Evolutionary conservation across 2,329 filamentous ascomycete species (phyloP).

Genomic region (Aspergillus sergii): DNA sequence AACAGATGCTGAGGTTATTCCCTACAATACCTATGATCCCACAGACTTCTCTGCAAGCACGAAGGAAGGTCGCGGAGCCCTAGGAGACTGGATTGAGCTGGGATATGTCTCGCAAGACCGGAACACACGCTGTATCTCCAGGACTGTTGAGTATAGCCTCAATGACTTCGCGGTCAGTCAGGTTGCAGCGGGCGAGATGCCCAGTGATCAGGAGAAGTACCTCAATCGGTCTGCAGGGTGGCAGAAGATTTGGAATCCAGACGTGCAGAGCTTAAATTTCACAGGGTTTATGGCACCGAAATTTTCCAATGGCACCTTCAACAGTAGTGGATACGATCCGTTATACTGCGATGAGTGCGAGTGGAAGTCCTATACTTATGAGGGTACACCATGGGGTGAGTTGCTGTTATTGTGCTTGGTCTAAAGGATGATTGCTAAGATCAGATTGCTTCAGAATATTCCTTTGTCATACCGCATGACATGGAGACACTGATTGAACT

Average conservation of each 20-base stretch:
- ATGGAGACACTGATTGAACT: slow-evolving; percentile 56
- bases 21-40: slow-evolving; percentile 61
- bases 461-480: slow-evolving; percentile 70
- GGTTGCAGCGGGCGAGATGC: slow-evolving; percentile 53
- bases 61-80: slow-evolving; percentile 68
- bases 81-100: slow-evolving; percentile 67
- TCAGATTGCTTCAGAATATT: slow-evolving; percentile 50
- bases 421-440: not conserved
- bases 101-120: slow-evolving; percentile 66
- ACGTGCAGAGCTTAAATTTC: slow-evolving; percentile 61
- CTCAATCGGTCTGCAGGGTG: slow-evolving; percentile 67
- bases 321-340: slow-evolving; percentile 48
- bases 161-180: slow-evolving; percentile 66
- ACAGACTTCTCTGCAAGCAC: slow-evolving; percentile 60
- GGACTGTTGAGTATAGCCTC: slow-evolving; percentile 68
- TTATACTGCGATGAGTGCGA: slow-evolving; percentile 66
- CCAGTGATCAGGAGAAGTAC: slow-evolving; percentile 55
- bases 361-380: slow-evolving; percentile 64
- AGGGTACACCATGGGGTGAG: slow-evolving; percentile 60
- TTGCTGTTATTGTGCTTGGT: not conserved
- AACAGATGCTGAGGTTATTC: slow-evolving; percentile 66
- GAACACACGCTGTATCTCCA: slow-evolving; percentile 62
- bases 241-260: slow-evolving; percentile 70
- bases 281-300: slow-evolving; percentile 60
- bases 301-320: slow-evolving; percentile 52